Conservation (phyloP, 352 stramenopile species). For the Aphanomyces cochlioides region DNA sequence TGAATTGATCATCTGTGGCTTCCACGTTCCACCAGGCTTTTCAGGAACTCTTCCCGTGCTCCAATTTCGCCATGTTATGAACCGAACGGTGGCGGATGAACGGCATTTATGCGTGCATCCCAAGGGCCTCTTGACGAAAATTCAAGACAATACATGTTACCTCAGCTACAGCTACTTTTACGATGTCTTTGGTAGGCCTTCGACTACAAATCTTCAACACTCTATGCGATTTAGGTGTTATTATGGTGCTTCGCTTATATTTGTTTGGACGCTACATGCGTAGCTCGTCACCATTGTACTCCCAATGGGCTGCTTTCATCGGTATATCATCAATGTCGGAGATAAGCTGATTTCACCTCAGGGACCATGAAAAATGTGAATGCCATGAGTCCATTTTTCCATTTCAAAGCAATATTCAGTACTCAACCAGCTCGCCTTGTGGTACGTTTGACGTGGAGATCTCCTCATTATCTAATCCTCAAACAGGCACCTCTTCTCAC, state of each 20-base stretch:
- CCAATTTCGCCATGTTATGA: slow-evolving; percentile 45
- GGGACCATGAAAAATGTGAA: slow-evolving; percentile 67
- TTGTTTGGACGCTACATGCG: slow-evolving; percentile 63
- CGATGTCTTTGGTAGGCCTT: not conserved
- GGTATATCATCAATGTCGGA: slow-evolving; percentile 29
- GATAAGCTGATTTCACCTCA: not conserved
- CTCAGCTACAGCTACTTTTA: slow-evolving; percentile 58
- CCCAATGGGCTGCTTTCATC: slow-evolving; percentile 69
- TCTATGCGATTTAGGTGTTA: slow-evolving; percentile 40
- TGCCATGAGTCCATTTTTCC: slow-evolving; percentile 69
- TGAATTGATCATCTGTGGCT: slow-evolving; percentile 59
- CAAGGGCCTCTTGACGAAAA: not conserved
- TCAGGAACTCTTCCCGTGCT: slow-evolving; percentile 40
- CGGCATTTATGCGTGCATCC: slow-evolving; percentile 11
- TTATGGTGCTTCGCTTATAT: slow-evolving; percentile 64
- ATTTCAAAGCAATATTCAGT: slow-evolving; percentile 79
- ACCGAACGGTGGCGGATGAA: slow-evolving; percentile 15
- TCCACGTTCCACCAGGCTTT: slow-evolving; percentile 56
- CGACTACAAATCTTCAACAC: not conserved
- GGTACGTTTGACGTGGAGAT: slow-evolving; percentile 31
- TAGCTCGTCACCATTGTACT: slow-evolving; percentile 65
- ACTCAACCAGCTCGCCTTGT: slow-evolving; percentile 56
- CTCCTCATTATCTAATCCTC: not conserved
- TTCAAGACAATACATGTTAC: slow-evolving; percentile 43
- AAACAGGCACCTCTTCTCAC: slow-evolving; percentile 45